Base-by-base conservation (phyloP, 805 yeast genomes). In the Nakazawaea pomicola region DNA sequence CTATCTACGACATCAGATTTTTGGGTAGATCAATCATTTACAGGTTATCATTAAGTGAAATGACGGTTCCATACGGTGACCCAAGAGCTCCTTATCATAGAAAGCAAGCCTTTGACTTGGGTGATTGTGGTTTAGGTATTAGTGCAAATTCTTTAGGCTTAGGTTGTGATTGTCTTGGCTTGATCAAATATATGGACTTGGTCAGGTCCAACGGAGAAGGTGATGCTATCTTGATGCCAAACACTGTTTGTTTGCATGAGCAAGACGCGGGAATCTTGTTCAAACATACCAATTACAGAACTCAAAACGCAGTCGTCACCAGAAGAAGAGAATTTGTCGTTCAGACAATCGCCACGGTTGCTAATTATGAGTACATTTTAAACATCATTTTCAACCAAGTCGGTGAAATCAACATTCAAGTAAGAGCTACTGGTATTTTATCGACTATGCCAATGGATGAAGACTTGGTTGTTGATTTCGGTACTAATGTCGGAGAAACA, bases 61-160 rank as follows among this genome's bases (percentile, higher is more conserved):
- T 85, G 95, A 83, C 91, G 30, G 95, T 85, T 48, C 93, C 93
- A 25, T 84, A 85, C 56, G 90, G 87, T 59, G 91, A 84, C 59
- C 88, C 90, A 55, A 73, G 91, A 62, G 79, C 80, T 34, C 93
- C 93, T 48, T 80, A 72, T 67, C 89, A 83, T 64, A 76, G 91
- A 72, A 84, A 85, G 67, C 90, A 83, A 67, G 93, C 93, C 25
- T 84, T 84, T 51, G 93, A 84, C 62, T 70, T 84, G 56, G 93
- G 93, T 59, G 93, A 85, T 62, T 76, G 83, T 67, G 93, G 95
- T 16, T 83, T 83, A 48, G 93, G 93, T 62, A 74, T 68, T 49
- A 74, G 70, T 47, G 89, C 84, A 49, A 82, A 84, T 65, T 72
- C 74, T 38, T 70, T 84, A 55, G 68, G 64, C 36, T 70, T 83